These are phyloP conservation scores for Truncatella angustata DNA, from an alignment of 2,329 filamentous ascomycete species.

Conservation along the genomic window DNA sequence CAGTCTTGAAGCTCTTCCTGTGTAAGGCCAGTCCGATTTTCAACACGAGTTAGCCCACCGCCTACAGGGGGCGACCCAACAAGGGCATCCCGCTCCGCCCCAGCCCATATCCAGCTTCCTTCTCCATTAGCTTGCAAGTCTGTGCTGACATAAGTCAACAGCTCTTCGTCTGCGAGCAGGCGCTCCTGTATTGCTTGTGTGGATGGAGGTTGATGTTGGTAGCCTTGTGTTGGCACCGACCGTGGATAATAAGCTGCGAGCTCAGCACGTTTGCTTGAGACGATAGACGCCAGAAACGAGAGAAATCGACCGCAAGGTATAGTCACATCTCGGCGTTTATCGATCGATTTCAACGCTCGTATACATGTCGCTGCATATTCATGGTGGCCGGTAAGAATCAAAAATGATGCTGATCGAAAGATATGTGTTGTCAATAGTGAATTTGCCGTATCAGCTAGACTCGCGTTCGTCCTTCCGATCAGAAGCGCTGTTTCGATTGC, in stretches of 20 bases:
- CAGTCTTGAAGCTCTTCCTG: constrained; percentile 64
- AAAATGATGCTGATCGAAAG: constrained; percentile 80
- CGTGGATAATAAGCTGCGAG: constrained; percentile 32
- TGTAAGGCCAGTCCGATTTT: constrained; percentile 49
- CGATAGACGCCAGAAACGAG: constrained; percentile 71
- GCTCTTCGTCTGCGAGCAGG: constrained; percentile 71
- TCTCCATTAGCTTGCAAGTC: constrained; percentile 81
- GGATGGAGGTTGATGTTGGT: constrained; percentile 18
- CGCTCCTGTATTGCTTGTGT: constrained; percentile 31
- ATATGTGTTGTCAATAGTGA: constrained; percentile 78
- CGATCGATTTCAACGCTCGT: constrained; percentile 68
- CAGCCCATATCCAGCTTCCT: constrained; percentile 80
- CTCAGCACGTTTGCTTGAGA: constrained; percentile 57
- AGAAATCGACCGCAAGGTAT: constrained; percentile 78
- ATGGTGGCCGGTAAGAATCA: constrained; percentile 73
- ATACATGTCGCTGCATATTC: constrained; percentile 72
- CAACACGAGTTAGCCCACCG: constrained; percentile 42
- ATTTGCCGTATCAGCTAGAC: constrained; percentile 66
- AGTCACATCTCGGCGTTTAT: constrained; percentile 69
- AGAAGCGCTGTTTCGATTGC: constrained; percentile 77
- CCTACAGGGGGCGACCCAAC: constrained; percentile 27
- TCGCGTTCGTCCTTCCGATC: constrained; percentile 62
- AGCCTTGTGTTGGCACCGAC: constrained; percentile 20
- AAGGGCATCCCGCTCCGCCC: constrained; percentile 48
- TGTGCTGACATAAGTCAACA: constrained; percentile 80